Conservation (phyloP, 1,139 yeast species). For the Sugiyamaella grinbergsii region DNA sequence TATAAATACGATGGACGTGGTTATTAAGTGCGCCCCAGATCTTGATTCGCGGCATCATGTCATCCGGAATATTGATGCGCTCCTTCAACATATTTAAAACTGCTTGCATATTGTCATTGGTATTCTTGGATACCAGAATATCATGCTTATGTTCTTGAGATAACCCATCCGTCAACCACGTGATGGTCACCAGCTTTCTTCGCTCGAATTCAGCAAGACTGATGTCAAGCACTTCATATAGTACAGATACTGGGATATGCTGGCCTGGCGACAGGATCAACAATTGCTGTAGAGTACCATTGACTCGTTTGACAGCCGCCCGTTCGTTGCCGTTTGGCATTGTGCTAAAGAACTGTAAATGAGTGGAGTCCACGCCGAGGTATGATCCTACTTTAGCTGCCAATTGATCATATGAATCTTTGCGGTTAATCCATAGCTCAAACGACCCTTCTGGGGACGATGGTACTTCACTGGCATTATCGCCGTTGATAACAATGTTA, state of each 20-base stretch:
- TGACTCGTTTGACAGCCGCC: conserved; percentile 37
- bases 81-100: conserved; percentile 58
- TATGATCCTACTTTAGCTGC: conserved; percentile 59
- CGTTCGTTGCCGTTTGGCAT: conserved; percentile 43
- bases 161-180: conserved; percentile 43
- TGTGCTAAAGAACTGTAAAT: conserved; percentile 58
- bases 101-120: conserved; percentile 59
- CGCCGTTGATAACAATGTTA: conserved; percentile 21
- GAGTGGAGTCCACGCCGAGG: conserved; percentile 59
- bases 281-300: conserved; percentile 46
- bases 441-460: conserved; percentile 40
- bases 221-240: conserved; percentile 75
- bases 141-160: conserved; percentile 62
- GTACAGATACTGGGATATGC: conserved; percentile 32
- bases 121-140: conserved; percentile 64
- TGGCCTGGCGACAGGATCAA: conserved; percentile 46
- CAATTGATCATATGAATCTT: conserved; percentile 59
- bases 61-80: conserved; percentile 54
- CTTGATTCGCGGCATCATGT: conserved; percentile 55
- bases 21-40: conserved; percentile 54
- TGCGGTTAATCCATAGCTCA: conserved; percentile 71
- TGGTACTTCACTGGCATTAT: conserved; percentile 47
- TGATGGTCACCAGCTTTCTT: conserved; percentile 58
- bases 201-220: conserved; percentile 77
- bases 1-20: conserved; percentile 33